Conservation (phyloP, 257 asterid species). For the Forsythia viridissima region DNA sequence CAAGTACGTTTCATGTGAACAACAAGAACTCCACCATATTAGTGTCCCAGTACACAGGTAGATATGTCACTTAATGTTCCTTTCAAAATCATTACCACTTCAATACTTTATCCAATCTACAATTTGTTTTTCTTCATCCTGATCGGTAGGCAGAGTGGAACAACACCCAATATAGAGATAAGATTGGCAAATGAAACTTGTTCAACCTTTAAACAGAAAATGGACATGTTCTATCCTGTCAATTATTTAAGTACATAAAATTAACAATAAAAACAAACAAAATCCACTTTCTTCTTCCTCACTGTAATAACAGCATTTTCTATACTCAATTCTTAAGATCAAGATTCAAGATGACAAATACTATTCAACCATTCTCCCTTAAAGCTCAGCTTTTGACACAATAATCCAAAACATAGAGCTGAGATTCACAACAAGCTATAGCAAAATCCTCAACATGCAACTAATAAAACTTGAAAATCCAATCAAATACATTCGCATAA, state of each 20-base stretch:
- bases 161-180: too few species aligned
- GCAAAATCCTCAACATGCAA: not conserved
- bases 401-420: not conserved
- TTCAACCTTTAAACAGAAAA: not conserved
- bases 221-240: not conserved
- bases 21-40: not conserved
- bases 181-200: not conserved
- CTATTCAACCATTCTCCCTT: not conserved
- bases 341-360: not conserved
- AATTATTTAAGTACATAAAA: too few species aligned
- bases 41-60: too few species aligned
- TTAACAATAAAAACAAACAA: too few species aligned
- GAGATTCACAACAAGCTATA: not conserved
- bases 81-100: not conserved
- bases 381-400: too few species aligned
- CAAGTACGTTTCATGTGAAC: not conserved
- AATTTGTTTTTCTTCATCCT: not conserved
- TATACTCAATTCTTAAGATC: not conserved
- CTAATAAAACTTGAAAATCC: not conserved
- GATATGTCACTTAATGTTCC: too few species aligned
- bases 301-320: not conserved
- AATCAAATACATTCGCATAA: not conserved
- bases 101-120: not conserved
- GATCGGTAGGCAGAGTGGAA: not conserved
- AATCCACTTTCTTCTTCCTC: not conserved